Percentiles rank a stretch among this genome's conserved stretches.
These are phyloP conservation scores for Blastobotrys raffinosifermentans DNA, from an alignment of 1,139 yeast genomes.

Conservation along the genomic window DNA sequence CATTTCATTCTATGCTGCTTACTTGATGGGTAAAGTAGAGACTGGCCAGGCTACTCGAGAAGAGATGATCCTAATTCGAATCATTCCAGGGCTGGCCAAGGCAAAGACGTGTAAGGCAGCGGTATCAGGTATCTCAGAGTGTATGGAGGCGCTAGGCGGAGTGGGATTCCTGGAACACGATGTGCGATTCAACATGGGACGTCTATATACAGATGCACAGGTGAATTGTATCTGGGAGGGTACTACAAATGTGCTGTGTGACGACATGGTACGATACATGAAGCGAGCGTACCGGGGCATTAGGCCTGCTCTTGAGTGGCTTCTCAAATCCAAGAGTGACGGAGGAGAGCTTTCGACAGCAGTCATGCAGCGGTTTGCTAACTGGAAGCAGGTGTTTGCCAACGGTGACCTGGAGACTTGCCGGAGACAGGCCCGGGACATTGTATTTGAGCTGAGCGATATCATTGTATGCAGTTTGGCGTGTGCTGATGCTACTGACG, in stretches of 20 bases:
- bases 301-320: constrained; percentile 13
- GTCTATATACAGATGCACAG: constrained; percentile 28
- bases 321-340: constrained; percentile 11
- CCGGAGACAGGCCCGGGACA: constrained; percentile 18
- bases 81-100: constrained; percentile 29
- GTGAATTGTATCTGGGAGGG: constrained; percentile 34
- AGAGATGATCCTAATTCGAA: constrained; percentile 21
- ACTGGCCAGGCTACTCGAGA: constrained; percentile 13
- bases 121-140: constrained; percentile 27
- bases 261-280: constrained; percentile 25
- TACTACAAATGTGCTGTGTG: constrained; percentile 31
- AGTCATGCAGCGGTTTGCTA: constrained; percentile 7
- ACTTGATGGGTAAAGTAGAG: constrained; percentile 29
- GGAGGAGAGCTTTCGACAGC: constrained; percentile 5
- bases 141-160: constrained; percentile 33
- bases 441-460: constrained; percentile 22
- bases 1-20: constrained; percentile 22
- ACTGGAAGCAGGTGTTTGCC: constrained; percentile 13
- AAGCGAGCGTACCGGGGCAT: constrained; percentile 14
- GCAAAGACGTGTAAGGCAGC: constrained; percentile 26
- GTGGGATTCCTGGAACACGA: constrained; percentile 32
- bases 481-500: neutral
- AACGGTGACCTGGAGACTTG: constrained; percentile 11
- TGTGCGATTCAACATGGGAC: constrained; percentile 26
- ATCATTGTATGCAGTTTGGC: constrained; percentile 17